Conservation (phyloP, 2,329 filamentous ascomycete species). For the Ceratocystis diversiconidia region DNA sequence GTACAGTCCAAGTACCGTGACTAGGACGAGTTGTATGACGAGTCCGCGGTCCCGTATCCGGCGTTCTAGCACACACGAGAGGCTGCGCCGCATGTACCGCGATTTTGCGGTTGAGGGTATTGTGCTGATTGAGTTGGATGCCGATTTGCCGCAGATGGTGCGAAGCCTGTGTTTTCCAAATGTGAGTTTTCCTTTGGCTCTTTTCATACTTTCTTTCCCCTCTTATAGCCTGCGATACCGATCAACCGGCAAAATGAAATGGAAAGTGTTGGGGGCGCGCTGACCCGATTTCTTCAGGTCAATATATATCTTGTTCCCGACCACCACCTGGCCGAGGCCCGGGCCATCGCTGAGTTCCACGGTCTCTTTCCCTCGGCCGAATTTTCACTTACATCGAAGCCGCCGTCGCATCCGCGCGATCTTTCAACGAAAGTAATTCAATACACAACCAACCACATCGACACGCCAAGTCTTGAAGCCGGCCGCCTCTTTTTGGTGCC, state of each 20-base stretch:
- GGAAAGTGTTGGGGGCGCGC: background rate
- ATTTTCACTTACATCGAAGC: constrained; percentile 6
- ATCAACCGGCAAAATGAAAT: background rate
- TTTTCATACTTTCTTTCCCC: background rate
- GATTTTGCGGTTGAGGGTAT: constrained; percentile 12
- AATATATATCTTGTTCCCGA: constrained; percentile 15
- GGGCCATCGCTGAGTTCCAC: constrained; percentile 12
- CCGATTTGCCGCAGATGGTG: constrained; percentile 13
- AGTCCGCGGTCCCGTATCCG: background rate
- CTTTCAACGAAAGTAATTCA: constrained; percentile 4
- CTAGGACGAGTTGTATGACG: background rate
- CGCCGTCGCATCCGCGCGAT: background rate
- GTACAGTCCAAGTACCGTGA: background rate
- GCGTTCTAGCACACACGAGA: background rate
- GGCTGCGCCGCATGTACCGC: constrained; percentile 10
- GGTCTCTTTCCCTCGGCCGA: constrained; percentile 9
- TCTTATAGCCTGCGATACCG: background rate
- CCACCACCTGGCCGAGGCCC: constrained; percentile 2
- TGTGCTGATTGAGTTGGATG: constrained; percentile 13
- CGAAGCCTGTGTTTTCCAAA: constrained; percentile 16
- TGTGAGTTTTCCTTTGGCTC: background rate
- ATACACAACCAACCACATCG: constrained; percentile 15
- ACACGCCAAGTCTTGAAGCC: constrained; percentile 13
- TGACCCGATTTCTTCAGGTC: background rate
- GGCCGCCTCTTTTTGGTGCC: constrained; percentile 15